These are phyloP conservation scores for Linderniella brevidens DNA, from an alignment of 257 asterid species.

Conservation along the genomic window DNA sequence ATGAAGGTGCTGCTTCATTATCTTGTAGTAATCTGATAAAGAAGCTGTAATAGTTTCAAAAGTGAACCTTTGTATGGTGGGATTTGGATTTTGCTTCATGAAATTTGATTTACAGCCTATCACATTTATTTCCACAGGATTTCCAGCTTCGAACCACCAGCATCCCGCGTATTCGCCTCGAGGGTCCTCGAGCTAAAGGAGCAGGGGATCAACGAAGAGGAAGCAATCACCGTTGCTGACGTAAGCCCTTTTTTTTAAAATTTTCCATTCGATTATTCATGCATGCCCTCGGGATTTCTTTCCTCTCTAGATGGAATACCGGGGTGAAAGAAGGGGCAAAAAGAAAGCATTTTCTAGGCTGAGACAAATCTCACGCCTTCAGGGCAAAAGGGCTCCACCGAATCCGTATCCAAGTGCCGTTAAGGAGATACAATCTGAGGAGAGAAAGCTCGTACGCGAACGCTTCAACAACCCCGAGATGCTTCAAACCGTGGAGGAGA, in stretches of 20 bases:
- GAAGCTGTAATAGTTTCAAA: no score
- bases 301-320: constrained; percentile 52
- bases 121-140: constrained; percentile 27
- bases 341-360: constrained; percentile 53
- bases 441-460: constrained; percentile 39
- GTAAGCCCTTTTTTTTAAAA: constrained; percentile 21
- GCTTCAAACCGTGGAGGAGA: constrained; percentile 18
- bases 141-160: constrained; percentile 58
- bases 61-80: background rate
- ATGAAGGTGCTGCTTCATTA: no score
- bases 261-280: background rate
- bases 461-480: constrained; percentile 36
- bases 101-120: constrained; percentile 1
- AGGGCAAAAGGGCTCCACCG: constrained; percentile 63
- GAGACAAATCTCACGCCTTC: constrained; percentile 51
- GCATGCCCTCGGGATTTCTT: constrained; percentile 1
- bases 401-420: constrained; percentile 68
- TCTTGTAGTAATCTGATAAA: no score
- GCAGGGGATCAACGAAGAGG: constrained; percentile 47
- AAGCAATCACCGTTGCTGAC: constrained; percentile 66
- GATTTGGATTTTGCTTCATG: background rate
- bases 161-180: constrained; percentile 69
- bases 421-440: constrained; percentile 75
- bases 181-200: constrained; percentile 78
- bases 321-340: constrained; percentile 34